A percentile compares a stretch with the other conserved stretches of the same genome.
phyloP scores from a whole-genome alignment of 257 asterid species.

The Rubia yunnanensis region DNA sequence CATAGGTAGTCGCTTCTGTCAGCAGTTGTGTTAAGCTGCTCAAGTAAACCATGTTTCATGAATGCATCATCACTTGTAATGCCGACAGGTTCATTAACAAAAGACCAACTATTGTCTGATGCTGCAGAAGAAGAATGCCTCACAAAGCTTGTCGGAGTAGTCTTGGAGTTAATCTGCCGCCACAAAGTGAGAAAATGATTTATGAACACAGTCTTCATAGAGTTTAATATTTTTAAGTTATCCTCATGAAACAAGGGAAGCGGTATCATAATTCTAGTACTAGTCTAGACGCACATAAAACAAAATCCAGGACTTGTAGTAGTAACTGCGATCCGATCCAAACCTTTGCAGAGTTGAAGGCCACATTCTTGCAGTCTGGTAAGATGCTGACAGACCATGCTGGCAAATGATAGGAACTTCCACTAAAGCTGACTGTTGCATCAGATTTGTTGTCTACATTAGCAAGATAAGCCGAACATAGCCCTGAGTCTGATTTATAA shows the following conservation, averaged over 20 bases:
- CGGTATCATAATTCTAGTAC: too few relatives aligned
- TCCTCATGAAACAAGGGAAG: too few relatives aligned
- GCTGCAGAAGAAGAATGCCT: slow-evolving; percentile 37
- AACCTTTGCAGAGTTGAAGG: slow-evolving; percentile 71
- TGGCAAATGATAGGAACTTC: slow-evolving; percentile 60
- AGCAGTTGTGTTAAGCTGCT: slow-evolving; percentile 79
- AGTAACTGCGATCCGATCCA: slow-evolving; percentile 6
- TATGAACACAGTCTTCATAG: too few relatives aligned
- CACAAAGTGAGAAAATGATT: not conserved
- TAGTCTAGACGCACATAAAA: too few relatives aligned
- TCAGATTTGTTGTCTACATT: slow-evolving; percentile 50
- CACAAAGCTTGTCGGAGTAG: slow-evolving; percentile 42
- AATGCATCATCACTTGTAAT: slow-evolving; percentile 61
- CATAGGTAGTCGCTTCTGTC: slow-evolving; percentile 77
- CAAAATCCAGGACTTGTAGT: not conserved
- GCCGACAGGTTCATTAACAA: slow-evolving; percentile 76
- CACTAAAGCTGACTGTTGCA: slow-evolving; percentile 51
- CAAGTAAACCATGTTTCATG: slow-evolving; percentile 45
- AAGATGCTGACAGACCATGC: slow-evolving; percentile 92
- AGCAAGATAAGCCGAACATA: slow-evolving; percentile 76
- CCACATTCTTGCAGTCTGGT: slow-evolving; percentile 81
- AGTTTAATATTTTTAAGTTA: too few relatives aligned
- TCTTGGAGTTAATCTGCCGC: slow-evolving; percentile 65
- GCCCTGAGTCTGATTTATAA: slow-evolving; percentile 56
- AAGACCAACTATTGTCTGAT: slow-evolving; percentile 57